phyloP scores from a whole-genome alignment of 805 yeast genomes.

The Candida morakotiae region DNA sequence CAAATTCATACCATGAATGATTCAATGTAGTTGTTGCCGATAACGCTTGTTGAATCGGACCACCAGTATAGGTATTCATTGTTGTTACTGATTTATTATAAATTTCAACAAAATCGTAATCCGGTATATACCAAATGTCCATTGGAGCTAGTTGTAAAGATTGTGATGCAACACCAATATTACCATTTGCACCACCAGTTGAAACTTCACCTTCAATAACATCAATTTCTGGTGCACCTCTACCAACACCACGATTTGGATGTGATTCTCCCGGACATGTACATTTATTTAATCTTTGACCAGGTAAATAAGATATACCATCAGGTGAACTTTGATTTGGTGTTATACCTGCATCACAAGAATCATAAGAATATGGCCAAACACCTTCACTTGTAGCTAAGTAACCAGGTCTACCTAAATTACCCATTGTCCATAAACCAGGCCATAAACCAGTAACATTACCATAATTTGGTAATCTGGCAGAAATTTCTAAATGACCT shows the following conservation, averaged over 20 bases:
- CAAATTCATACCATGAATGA: slow-evolving; percentile 75
- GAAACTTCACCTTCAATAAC: slow-evolving; percentile 80
- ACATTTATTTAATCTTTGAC: slow-evolving; percentile 31
- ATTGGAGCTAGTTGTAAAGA: slow-evolving; percentile 90
- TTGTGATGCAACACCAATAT: slow-evolving; percentile 78
- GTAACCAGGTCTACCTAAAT: slow-evolving; percentile 37
- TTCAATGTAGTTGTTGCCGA: slow-evolving; percentile 80
- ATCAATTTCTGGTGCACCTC: slow-evolving; percentile 72
- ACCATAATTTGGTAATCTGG: slow-evolving; percentile 34
- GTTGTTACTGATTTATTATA: slow-evolving; percentile 64
- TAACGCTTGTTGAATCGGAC: slow-evolving; percentile 90
- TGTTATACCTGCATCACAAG: slow-evolving; percentile 39
- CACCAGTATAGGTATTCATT: slow-evolving; percentile 89
- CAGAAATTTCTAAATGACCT: slow-evolving; percentile 29
- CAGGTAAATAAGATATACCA: slow-evolving; percentile 38
- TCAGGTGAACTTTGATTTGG: slow-evolving; percentile 39
- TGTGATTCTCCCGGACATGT: slow-evolving; percentile 35
- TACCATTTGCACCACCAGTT: slow-evolving; percentile 23
- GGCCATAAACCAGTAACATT: slow-evolving; percentile 39
- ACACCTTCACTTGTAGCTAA: slow-evolving; percentile 35
- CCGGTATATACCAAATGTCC: slow-evolving; percentile 93
- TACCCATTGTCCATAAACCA: slow-evolving; percentile 40
- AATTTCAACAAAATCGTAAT: slow-evolving; percentile 73
- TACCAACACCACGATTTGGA: slow-evolving; percentile 34
- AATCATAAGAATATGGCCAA: slow-evolving; percentile 39